A percentile compares a stretch with the other conserved stretches of the same genome.
These are phyloP conservation scores for Phytophthora pinifolia DNA, from an alignment of 352 stramenopile species.

Conservation along the genomic window DNA sequence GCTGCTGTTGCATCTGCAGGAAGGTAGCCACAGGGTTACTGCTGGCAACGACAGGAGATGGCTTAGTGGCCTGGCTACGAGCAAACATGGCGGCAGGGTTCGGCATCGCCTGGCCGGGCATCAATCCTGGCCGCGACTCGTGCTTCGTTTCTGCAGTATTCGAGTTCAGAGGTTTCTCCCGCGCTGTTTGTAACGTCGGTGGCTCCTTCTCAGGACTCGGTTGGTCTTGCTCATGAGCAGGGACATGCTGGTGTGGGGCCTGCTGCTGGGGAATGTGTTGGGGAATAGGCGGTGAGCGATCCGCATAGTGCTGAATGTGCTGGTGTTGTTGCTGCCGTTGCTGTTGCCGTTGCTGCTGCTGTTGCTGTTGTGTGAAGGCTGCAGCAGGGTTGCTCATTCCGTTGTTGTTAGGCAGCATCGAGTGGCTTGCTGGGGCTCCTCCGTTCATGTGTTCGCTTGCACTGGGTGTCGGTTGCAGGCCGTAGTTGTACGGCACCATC, in stretches of 20 bases:
- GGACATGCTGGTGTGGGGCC: constrained; percentile 10
- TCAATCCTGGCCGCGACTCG: constrained; percentile 10
- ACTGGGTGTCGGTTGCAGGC: constrained; percentile 15
- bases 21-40: constrained; percentile 58
- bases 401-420: constrained; percentile 23
- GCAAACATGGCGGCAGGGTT: constrained; percentile 70
- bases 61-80: constrained; percentile 39
- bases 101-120: constrained; percentile 20
- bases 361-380: constrained; percentile 44
- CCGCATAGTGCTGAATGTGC: constrained; percentile 24
- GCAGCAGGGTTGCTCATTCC: constrained; percentile 37
- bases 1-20: constrained; percentile 54
- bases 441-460: constrained; percentile 22
- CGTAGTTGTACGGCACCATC: constrained; percentile 51
- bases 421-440: constrained; percentile 16
- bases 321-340: constrained; percentile 25
- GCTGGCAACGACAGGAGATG: constrained; percentile 8
- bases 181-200: constrained; percentile 15
- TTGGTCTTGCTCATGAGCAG: constrained; percentile 32
- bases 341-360: constrained; percentile 25
- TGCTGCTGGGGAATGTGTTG: constrained; percentile 26
- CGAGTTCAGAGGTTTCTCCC: constrained; percentile 19
- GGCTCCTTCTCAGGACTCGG: constrained; percentile 32
- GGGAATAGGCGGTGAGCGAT: constrained; percentile 17
- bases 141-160: constrained; percentile 17